Conservation (phyloP, 73 alveolate species). For the Tetrahymena thermophila region DNA sequence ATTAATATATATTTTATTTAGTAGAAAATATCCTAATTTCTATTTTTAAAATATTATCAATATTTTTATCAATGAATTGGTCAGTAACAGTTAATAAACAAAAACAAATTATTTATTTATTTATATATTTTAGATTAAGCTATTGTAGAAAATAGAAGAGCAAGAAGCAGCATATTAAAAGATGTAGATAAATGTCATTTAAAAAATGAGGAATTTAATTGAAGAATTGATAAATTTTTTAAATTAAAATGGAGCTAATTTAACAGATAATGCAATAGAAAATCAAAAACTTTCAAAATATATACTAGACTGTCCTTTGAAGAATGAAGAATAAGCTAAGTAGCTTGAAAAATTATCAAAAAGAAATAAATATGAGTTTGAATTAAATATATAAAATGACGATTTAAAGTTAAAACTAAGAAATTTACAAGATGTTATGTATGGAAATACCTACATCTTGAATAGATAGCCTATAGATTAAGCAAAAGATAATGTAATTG, state of each 20-base stretch:
- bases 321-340: not conserved
- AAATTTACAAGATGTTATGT: not conserved
- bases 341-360: not conserved
- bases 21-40: not conserved
- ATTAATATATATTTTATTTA: not conserved
- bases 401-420: not conserved
- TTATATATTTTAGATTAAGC: not conserved
- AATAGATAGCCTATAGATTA: not conserved
- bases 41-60: not conserved
- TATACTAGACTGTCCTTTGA: not conserved
- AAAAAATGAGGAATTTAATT: not conserved
- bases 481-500: not conserved
- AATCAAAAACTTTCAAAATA: not conserved
- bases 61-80: not conserved
- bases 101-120: too few species aligned
- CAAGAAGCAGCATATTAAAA: not conserved
- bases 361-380: not conserved
- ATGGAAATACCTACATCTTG: not conserved
- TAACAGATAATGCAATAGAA: not conserved
- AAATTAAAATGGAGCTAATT: not conserved
- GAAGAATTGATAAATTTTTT: not conserved
- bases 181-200: not conserved
- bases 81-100: not conserved
- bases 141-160: not conserved
- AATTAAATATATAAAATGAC: not conserved